A percentile compares a stretch with the other conserved stretches of the same genome.
Evolutionary conservation across 73 alveolate species (phyloP).

Genomic region (Paramecium caudatum): DNA sequence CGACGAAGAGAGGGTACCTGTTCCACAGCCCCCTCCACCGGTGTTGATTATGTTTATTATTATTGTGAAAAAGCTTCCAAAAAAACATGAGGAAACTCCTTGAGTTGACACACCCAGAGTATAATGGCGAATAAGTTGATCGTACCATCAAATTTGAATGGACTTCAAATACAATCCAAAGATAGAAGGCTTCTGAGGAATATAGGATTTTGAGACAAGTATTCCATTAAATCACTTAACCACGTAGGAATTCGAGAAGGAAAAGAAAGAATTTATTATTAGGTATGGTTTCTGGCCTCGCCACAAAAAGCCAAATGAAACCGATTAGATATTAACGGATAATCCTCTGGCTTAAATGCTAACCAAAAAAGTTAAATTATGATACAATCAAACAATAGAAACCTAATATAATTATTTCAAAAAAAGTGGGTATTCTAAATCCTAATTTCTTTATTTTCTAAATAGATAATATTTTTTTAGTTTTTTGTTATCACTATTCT

Average conservation of each 20-base stretch:
- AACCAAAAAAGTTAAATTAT: constrained; percentile 6
- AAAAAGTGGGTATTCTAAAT: too few species aligned
- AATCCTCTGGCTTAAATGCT: constrained; percentile 30
- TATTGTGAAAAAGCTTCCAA: constrained; percentile 57
- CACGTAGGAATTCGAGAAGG: constrained; percentile 39
- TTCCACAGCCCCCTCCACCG: constrained; percentile 58
- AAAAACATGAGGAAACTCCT: constrained; percentile 34
- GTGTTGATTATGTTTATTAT: constrained; percentile 33
- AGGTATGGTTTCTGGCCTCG: constrained; percentile 60
- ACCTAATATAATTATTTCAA: too few species aligned
- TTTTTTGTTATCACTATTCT: too few species aligned
- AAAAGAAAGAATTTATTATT: constrained; percentile 43
- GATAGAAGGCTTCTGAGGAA: constrained; percentile 57
- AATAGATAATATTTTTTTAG: too few species aligned
- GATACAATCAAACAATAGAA: too few species aligned
- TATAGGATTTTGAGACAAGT: constrained; percentile 34
- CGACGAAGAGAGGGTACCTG: constrained; percentile 47
- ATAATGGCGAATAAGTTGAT: constrained; percentile 32
- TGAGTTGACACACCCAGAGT: constrained; percentile 42
- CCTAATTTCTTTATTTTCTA: too few species aligned
- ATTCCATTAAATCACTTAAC: constrained; percentile 10
- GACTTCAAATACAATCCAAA: constrained; percentile 46
- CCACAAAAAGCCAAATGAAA: not conserved
- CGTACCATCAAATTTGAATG: constrained; percentile 36
- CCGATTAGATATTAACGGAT: not conserved